A percentile compares a stretch with the other conserved stretches of the same genome.
Evolutionary conservation across 2,329 filamentous ascomycete genomes (phyloP).

Genomic region (Apiospora koreana): DNA sequence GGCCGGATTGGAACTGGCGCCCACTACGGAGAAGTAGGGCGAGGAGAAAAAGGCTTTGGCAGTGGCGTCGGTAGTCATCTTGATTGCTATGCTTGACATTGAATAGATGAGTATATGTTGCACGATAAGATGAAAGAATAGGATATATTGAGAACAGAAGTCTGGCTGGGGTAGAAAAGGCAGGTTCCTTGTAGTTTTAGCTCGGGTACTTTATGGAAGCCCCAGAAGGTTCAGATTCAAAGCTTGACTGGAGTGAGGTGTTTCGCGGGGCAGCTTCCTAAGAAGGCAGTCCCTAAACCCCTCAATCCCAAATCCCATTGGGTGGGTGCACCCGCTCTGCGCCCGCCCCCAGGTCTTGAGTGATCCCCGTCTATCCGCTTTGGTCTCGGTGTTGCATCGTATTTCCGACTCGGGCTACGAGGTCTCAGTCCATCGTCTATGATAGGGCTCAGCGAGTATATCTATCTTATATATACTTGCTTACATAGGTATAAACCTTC

Average conservation of each 20-base stretch:
- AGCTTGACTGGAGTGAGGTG: no score
- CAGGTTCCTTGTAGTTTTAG: background rate
- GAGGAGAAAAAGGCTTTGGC: constrained; percentile 80
- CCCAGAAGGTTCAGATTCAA: background rate
- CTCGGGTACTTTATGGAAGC: background rate
- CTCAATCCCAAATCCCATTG: background rate
- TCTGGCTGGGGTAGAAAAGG: background rate
- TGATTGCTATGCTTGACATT: constrained; percentile 21
- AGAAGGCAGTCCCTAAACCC: background rate
- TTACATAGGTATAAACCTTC: background rate
- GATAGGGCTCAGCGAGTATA: background rate
- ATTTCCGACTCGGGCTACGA: constrained; percentile 2
- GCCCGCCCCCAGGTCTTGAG: background rate
- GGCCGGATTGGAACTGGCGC: constrained; percentile 78
- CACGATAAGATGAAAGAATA: constrained; percentile 11
- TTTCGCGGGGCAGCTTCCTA: constrained; percentile 1
- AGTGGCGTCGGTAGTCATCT: constrained; percentile 68
- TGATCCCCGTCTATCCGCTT: background rate
- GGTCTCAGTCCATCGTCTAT: background rate
- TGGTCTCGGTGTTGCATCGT: background rate
- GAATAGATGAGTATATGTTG: constrained; percentile 1
- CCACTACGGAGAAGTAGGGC: constrained; percentile 82
- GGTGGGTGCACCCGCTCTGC: background rate
- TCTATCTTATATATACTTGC: background rate
- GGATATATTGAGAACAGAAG: background rate